phyloP scores from a whole-genome alignment of 257 asterid species.

The Lantana camara region DNA sequence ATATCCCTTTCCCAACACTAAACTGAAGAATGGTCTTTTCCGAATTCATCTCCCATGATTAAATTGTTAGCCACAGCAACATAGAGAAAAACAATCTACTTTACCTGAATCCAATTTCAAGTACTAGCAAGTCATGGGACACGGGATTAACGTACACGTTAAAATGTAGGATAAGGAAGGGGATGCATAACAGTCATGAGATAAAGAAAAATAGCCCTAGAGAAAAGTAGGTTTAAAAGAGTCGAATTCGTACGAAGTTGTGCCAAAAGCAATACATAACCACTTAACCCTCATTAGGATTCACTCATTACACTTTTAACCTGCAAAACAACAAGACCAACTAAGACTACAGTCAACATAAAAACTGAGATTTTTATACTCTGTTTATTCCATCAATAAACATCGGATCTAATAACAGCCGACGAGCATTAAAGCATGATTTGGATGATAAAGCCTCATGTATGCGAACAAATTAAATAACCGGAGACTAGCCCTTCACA shows the following conservation, averaged over 20 bases:
- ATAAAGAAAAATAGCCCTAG: slow-evolving; percentile 15
- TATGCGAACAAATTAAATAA: neutral
- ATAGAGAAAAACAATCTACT: slow-evolving; percentile 18
- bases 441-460: neutral
- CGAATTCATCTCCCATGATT: slow-evolving; percentile 3
- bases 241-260: slow-evolving; percentile 13
- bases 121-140: slow-evolving; percentile 28
- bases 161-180: slow-evolving; percentile 17
- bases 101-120: slow-evolving; percentile 31
- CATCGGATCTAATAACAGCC: neutral
- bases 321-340: slow-evolving; percentile 30
- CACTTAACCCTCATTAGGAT: slow-evolving; percentile 17
- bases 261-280: slow-evolving; percentile 10
- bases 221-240: slow-evolving; percentile 12
- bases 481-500: neutral
- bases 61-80: slow-evolving; percentile 14
- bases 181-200: slow-evolving; percentile 6
- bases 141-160: slow-evolving; percentile 23
- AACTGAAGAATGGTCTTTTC: neutral
- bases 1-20: too few species aligned
- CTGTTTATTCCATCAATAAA: neutral
- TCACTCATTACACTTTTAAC: slow-evolving; percentile 11
- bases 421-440: neutral
- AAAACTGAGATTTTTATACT: neutral
- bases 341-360: slow-evolving; percentile 5